Conservation (phyloP, 2,329 filamentous ascomycete species). For the Phialophora macrospora region DNA sequence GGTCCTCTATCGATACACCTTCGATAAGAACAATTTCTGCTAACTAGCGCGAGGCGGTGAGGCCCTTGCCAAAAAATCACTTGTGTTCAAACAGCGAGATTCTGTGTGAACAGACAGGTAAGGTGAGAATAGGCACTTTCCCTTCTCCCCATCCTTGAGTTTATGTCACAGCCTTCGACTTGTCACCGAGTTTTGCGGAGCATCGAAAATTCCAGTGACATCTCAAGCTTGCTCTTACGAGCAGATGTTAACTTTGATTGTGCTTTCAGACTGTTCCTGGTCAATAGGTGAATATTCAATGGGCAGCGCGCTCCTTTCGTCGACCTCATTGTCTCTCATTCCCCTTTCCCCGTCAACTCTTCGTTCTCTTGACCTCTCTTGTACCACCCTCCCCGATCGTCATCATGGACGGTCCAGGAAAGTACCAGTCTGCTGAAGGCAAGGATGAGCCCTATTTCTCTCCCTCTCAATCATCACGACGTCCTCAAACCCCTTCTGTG, state of each 20-base stretch:
- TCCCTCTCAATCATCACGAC: background rate
- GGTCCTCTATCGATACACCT: background rate
- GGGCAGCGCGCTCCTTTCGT: background rate
- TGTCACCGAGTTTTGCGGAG: slow-evolving; percentile 19
- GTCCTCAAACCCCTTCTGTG: background rate
- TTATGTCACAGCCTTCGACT: slow-evolving; percentile 10
- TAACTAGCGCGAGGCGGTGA: background rate
- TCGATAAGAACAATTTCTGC: background rate
- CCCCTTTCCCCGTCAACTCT: background rate
- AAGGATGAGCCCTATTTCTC: background rate
- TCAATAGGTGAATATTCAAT: background rate
- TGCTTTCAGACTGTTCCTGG: background rate
- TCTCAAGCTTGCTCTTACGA: background rate
- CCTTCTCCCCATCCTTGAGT: background rate
- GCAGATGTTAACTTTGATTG: slow-evolving; percentile 14
- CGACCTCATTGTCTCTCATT: slow-evolving; percentile 8
- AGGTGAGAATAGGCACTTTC: slow-evolving; percentile 20
- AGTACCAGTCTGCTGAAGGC: background rate
- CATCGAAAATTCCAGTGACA: background rate
- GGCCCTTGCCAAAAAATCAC: background rate
- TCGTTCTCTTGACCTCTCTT: slow-evolving; percentile 13
- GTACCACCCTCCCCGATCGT: slow-evolving; percentile 13
- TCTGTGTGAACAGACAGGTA: background rate
- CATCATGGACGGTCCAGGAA: slow-evolving; percentile 15
- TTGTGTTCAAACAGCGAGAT: background rate